These are phyloP conservation scores for Pseudogymnoascus sp. DNA, from an alignment of 2,329 filamentous ascomycete species.

Conservation along the genomic window DNA sequence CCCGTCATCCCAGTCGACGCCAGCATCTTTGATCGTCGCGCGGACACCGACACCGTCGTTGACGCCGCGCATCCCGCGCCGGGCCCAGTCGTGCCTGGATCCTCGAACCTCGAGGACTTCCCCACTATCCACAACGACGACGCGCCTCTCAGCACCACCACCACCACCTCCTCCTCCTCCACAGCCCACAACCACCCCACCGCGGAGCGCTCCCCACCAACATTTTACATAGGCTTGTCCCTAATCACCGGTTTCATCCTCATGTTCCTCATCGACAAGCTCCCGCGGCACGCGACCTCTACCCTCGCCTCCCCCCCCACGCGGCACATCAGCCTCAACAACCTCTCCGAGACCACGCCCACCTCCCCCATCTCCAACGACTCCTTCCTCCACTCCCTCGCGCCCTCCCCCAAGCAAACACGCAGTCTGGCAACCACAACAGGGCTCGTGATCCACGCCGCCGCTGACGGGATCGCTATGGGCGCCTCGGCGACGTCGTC, in stretches of 20 bases:
- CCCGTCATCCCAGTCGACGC: constrained; percentile 12
- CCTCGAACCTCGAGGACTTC: not conserved
- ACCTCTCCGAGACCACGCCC: constrained; percentile 48
- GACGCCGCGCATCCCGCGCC: not conserved
- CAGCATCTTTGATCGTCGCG: not conserved
- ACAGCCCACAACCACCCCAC: constrained; percentile 31
- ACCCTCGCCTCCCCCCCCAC: constrained; percentile 56
- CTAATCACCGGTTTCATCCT: constrained; percentile 83
- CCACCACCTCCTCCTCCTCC: not conserved
- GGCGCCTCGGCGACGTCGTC: constrained; percentile 76
- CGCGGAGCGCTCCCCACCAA: constrained; percentile 51
- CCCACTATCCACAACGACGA: not conserved
- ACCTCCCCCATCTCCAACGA: constrained; percentile 30
- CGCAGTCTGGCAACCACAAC: constrained; percentile 76
- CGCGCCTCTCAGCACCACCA: not conserved
- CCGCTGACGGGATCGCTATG: constrained; percentile 90
- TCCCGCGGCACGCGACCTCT: constrained; percentile 66
- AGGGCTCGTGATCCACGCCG: constrained; percentile 91
- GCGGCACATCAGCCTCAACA: constrained; percentile 82
- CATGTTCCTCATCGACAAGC: constrained; percentile 91
- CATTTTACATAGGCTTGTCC: constrained; percentile 77
- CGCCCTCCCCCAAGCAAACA: constrained; percentile 50
- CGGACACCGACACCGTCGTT: not conserved
- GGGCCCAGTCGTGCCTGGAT: not conserved
- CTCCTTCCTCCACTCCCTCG: constrained; percentile 51